Base-by-base conservation (phyloP, 805 yeast genomes). In the Wickerhamiella occidentalis region DNA sequence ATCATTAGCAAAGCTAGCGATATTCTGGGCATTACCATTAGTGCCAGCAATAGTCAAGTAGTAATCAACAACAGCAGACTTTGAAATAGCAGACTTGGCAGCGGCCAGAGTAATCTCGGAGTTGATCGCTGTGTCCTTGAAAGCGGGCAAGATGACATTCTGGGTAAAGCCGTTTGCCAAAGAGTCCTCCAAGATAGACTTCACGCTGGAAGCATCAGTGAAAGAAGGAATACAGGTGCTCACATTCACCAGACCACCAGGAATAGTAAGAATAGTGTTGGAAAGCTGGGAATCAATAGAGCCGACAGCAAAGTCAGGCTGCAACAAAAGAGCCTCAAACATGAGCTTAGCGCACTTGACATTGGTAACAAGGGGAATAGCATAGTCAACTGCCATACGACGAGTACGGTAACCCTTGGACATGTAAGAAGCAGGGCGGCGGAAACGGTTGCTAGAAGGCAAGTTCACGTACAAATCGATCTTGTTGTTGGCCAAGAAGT, bases 381-480 rank as follows among this genome's bases (percentile, higher is more conserved):
- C 88, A 67, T 85, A 94, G 70, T 92, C 99, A 57, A 92, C 96
- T 58, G 99, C 98, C 97, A 92, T 85, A 75, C 99, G 92, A 76
- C 99, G 94, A 42, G 97, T 85, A 68, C 78, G 80, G 76, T 92
- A 92, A 66, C 99, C 99, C 72, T 85, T 87, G 25, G 96, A 85
- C 75, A 92, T 86, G 71, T 92, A 92, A 54, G 90, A 83, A 50
- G 99, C 96, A 54, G 99, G 99, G 70, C 99, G 85, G 67, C 99
- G 84, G 80, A 85, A 92, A 65, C 96, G 77, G 76, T 92, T 92
- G 44, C 95, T 74, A 54, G 97, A 88, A 54, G 99, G 99, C 73
- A 92, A 73, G 72, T 92, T 92, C 71, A 92, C 82, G 76, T 92
- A 92, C 64, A 92, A 72, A 64, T 92, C 99, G 66, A 92, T 92